Conservation (phyloP, 2,329 filamentous ascomycete genomes). For the Trichoderma polysporum region DNA sequence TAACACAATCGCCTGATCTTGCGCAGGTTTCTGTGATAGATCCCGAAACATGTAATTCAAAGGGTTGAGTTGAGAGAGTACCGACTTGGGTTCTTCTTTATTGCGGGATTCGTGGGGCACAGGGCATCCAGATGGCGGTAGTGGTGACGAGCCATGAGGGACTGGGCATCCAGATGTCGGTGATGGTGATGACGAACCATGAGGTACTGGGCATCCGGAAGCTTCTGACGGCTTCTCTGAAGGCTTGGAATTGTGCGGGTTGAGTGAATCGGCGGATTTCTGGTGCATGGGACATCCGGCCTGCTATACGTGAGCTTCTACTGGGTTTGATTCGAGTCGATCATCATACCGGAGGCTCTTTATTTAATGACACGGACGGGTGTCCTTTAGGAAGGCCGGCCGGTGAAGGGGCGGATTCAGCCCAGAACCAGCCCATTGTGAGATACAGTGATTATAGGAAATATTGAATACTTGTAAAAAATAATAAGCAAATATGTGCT, state of each 20-base stretch:
- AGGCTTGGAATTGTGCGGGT: slow-evolving; percentile 29
- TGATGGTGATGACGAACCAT: slow-evolving; percentile 31
- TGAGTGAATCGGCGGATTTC: slow-evolving; percentile 50
- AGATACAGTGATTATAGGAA: slow-evolving; percentile 2
- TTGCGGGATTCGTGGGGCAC: slow-evolving; percentile 42
- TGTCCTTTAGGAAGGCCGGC: slow-evolving; percentile 37
- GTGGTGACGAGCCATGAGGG: slow-evolving; percentile 40
- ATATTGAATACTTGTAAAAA: not conserved
- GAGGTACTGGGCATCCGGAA: slow-evolving; percentile 48
- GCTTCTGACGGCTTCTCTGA: slow-evolving; percentile 31
- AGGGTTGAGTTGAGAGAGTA: slow-evolving; percentile 59
- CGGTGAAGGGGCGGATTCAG: slow-evolving; percentile 46
- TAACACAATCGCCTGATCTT: slow-evolving; percentile 70
- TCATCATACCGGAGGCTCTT: slow-evolving; percentile 36
- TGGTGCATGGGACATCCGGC: slow-evolving; percentile 59
- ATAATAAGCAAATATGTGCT: not conserved
- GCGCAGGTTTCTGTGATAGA: slow-evolving; percentile 75
- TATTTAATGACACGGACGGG: slow-evolving; percentile 29
- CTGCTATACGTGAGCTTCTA: slow-evolving; percentile 37
- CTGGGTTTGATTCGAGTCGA: not conserved
- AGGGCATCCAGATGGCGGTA: slow-evolving; percentile 44
- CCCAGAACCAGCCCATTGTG: slow-evolving; percentile 65
- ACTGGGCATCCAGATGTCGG: slow-evolving; percentile 47
- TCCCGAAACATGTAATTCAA: slow-evolving; percentile 95
- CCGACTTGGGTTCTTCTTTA: slow-evolving; percentile 42